Evolutionary conservation across 306 rosid species (phyloP).

Genomic region (Medicago ruthenica): DNA sequence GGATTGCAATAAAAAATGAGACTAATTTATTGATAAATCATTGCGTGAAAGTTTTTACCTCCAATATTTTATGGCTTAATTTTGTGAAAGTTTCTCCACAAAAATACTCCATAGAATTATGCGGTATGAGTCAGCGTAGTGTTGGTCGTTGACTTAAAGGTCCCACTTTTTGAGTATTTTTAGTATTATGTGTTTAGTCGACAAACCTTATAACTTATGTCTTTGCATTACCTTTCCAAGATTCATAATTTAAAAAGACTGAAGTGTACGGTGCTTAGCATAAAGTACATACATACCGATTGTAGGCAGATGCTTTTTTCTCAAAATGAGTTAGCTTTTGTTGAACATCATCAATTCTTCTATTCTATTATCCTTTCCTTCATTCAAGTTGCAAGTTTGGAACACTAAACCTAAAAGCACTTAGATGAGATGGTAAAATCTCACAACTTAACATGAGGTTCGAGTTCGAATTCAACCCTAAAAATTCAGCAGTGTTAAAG

Average conservation of each 20-base stretch:
- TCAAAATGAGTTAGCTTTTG: neutral
- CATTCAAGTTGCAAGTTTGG: conserved; percentile 29
- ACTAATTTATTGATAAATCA: too few species aligned
- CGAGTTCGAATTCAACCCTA: too few species aligned
- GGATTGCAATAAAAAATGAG: too few species aligned
- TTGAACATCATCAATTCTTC: conserved; percentile 17
- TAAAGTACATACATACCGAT: neutral
- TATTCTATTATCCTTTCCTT: neutral
- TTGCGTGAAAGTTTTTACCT: too few species aligned
- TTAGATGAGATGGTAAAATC: too few species aligned
- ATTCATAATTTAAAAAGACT: neutral
- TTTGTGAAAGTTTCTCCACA: neutral
- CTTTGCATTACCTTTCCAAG: neutral
- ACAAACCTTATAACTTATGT: too few species aligned
- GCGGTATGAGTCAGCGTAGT: neutral
- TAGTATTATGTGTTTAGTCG: neutral
- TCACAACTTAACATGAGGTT: too few species aligned
- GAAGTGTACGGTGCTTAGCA: neutral
- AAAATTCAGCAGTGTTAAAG: too few species aligned
- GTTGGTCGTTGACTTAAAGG: neutral
- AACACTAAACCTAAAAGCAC: too few species aligned
- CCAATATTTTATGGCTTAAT: too few species aligned
- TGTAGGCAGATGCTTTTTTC: neutral
- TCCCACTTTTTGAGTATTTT: neutral
- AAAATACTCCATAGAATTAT: neutral